phyloP scores from a whole-genome alignment of 2,329 filamentous ascomycete genomes.

The Scopulariopsis brevicaulis region DNA sequence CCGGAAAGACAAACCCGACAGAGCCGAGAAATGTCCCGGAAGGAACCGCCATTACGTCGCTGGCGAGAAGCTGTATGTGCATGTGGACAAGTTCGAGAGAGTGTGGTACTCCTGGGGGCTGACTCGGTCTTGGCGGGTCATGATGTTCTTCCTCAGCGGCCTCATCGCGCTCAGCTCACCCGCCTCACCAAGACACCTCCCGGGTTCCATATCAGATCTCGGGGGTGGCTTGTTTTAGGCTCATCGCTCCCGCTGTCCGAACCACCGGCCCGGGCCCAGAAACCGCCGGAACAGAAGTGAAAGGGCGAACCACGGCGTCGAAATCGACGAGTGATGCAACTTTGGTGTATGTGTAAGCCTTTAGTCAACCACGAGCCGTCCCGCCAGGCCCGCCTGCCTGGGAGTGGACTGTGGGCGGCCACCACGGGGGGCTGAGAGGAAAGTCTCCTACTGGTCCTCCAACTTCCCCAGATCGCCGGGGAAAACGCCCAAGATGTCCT shows the following conservation, averaged over 20 bases:
- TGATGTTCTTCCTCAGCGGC: background rate
- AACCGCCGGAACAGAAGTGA: background rate
- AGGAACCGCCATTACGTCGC: background rate
- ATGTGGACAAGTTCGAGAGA: too few species aligned
- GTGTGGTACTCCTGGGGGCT: background rate
- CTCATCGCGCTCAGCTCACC: background rate
- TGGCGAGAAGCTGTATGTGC: background rate
- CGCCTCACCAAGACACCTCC: background rate
- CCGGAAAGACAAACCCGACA: background rate
- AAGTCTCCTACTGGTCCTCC: conserved; percentile 1
- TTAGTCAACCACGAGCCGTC: conserved; percentile 1
- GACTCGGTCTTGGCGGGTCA: background rate
- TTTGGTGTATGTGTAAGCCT: conserved; percentile 4
- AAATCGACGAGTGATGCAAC: background rate
- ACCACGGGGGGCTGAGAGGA: background rate
- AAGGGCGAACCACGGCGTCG: background rate
- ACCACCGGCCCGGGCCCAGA: background rate
- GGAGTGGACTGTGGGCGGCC: background rate
- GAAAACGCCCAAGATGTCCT: background rate
- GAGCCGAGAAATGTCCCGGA: background rate
- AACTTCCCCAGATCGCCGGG: background rate
- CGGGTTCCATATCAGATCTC: background rate
- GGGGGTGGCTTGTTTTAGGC: conserved; percentile 4
- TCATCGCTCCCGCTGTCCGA: conserved; percentile 1
- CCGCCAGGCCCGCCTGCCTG: background rate